Evolutionary conservation across 257 asterid species (phyloP), one percentile per base, ranked within the genome.

Genomic region (Lycium barbarum): DNA sequence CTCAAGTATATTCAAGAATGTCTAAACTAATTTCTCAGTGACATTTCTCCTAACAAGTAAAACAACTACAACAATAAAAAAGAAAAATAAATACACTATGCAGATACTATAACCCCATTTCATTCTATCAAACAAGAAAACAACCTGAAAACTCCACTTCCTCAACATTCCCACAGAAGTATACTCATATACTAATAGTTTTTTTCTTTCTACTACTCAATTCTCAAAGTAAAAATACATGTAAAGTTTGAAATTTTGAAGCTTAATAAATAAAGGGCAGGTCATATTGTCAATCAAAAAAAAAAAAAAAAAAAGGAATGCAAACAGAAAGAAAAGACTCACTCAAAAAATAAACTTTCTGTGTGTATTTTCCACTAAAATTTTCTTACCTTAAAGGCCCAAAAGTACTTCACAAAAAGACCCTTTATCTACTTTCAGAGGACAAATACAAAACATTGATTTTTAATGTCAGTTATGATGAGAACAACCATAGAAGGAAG

Each of bases 121-220:
- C 35, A 70, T 18, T 38, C 33, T 17, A 70, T 40, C 79, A 70
- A 18, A 49, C 63, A 76, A 51, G 65, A 51, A 49, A 76, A 76
- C 49, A 53, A 76, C 65, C 63, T 51, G 22, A 26, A 49, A 73
- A 53, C 2, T 76, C 82, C 15, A 76, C 47, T 72, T 72, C 58
- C 18, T 43, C 10, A 72, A 45, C 17, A 11, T n/a, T 43, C 55
- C 20, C n/a, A 9, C 13, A 43, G 36, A 72, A 45, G 55, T 45
- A 72, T 72, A n/a, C 80, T 72, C 57, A n/a, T 40, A 1, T 45
- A 45, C 36, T 72, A 72, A 5, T 12, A 72, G 35, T 71, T 71
- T 18, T 17, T 71, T 71, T 5, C 10, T 18, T 5, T 71, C 3
- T 71, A 18, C 36, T 13, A 5, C 20, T 70, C 6, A 70, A 26